These are phyloP conservation scores for Orbilia quercus DNA, from an alignment of 2,329 filamentous ascomycete species.

Conservation along the genomic window DNA sequence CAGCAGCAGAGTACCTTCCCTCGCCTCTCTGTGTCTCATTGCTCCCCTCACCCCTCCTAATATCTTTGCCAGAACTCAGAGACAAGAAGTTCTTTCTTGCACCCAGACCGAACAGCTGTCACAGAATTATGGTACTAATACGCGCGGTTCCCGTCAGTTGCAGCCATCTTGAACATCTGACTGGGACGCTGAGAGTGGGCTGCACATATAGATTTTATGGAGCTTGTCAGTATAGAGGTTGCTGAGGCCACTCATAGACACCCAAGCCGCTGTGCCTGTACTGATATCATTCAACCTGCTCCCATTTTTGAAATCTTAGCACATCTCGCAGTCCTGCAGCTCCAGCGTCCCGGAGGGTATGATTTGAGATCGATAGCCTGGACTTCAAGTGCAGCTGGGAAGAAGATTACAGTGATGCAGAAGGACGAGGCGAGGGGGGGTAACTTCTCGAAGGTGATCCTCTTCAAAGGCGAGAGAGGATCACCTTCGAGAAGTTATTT, in stretches of 20 bases:
- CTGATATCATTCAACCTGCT: not conserved
- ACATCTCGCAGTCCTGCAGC: no score
- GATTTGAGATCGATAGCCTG: no score
- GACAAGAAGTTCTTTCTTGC: not conserved
- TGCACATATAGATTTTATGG: not conserved
- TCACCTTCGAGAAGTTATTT: no score
- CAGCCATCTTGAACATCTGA: not conserved
- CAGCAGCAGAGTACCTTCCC: not conserved
- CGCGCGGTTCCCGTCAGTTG: constrained; percentile 2
- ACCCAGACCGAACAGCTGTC: not conserved
- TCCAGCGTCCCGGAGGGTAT: no score
- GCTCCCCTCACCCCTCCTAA: not conserved
- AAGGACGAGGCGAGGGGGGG: no score
- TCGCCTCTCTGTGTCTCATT: not conserved
- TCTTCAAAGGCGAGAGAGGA: no score
- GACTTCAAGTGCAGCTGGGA: no score
- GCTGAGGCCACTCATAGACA: not conserved
- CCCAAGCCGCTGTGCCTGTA: constrained; percentile 2
- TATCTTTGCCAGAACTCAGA: constrained; percentile 10
- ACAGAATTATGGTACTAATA: constrained; percentile 16
- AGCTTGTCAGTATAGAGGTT: not conserved
- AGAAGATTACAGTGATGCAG: no score
- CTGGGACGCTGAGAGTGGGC: not conserved
- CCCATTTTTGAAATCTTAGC: no score
- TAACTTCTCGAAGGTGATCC: no score